Evolutionary conservation across 1,284 basidiomycete genomes (phyloP).

Genomic region (Sanghuangporus weigelae): DNA sequence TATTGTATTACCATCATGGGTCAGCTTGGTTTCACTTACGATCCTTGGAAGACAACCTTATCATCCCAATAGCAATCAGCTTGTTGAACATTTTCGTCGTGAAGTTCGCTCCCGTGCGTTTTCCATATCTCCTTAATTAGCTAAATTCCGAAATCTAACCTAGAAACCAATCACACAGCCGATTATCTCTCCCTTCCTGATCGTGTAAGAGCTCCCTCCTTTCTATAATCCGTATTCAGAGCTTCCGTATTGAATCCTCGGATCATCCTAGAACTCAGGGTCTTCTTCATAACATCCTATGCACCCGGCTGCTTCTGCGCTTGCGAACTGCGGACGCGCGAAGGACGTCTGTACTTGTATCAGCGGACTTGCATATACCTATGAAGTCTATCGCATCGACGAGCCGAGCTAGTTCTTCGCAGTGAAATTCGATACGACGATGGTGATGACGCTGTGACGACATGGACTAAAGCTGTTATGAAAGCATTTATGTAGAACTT

Average conservation of each 20-base stretch:
- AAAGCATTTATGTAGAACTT: too few species aligned
- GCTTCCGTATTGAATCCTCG: background rate
- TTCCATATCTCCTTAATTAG: background rate
- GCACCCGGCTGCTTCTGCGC: constrained; percentile 9
- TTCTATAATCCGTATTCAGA: background rate
- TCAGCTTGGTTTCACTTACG: background rate
- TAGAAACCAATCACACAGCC: background rate
- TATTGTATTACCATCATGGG: constrained; percentile 13
- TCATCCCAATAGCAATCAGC: background rate
- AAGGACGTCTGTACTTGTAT: background rate
- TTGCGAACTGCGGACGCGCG: constrained; percentile 3
- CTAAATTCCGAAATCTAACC: too few species aligned
- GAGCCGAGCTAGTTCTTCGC: too few species aligned
- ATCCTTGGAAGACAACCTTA: background rate
- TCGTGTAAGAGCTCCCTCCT: constrained; percentile 1
- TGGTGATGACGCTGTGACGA: too few species aligned
- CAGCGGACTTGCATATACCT: background rate
- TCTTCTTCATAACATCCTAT: constrained; percentile 10
- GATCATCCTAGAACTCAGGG: constrained; percentile 5
- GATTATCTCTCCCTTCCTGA: constrained; percentile 5
- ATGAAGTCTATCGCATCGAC: background rate
- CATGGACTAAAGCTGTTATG: too few species aligned
- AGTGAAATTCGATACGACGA: too few species aligned
- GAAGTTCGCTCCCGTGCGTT: constrained; percentile 8
- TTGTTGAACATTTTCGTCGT: constrained; percentile 11